A percentile compares a stretch with the other conserved stretches of the same genome.
phyloP scores from a whole-genome alignment of 1,284 basidiomycete species.

The Ceratobasidium sp. region DNA sequence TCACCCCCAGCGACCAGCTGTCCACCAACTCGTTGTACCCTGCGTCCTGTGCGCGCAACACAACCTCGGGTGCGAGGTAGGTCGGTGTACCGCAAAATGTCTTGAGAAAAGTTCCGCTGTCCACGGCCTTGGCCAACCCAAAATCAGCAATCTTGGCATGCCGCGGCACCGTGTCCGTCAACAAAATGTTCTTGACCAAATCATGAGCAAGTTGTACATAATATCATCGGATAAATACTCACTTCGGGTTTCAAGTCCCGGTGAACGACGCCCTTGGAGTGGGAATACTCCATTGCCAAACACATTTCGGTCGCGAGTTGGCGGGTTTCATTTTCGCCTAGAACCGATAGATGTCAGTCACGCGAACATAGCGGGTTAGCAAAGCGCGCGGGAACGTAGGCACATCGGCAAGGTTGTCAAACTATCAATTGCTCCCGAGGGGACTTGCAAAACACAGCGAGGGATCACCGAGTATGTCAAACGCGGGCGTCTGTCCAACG shows the following conservation, averaged over 20 bases:
- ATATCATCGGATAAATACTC: constrained; percentile 28
- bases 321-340: constrained; percentile 64
- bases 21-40: constrained; percentile 88
- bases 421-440: neutral
- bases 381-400: neutral
- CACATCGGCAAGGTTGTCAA: neutral
- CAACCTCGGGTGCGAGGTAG: constrained; percentile 87
- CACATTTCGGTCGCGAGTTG: constrained; percentile 72
- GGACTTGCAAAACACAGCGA: neutral
- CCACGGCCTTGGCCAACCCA: constrained; percentile 87
- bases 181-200: constrained; percentile 24
- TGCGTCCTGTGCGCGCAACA: constrained; percentile 67
- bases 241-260: constrained; percentile 92
- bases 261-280: constrained; percentile 77
- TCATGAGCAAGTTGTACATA: neutral
- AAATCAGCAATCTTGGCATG: constrained; percentile 88
- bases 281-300: constrained; percentile 65
- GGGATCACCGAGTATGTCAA: neutral
- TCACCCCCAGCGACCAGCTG: constrained; percentile 92
- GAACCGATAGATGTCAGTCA: constrained; percentile 6
- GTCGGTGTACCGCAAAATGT: constrained; percentile 87
- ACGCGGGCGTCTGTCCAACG: neutral
- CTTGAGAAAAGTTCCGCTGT: constrained; percentile 53
- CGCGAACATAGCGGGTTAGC: neutral
- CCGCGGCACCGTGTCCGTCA: constrained; percentile 56